Percentiles rank a stretch among this genome's conserved stretches.
Evolutionary conservation across 2,329 filamentous ascomycete species (phyloP).

Genomic region (Knoxdaviesia proteae): DNA sequence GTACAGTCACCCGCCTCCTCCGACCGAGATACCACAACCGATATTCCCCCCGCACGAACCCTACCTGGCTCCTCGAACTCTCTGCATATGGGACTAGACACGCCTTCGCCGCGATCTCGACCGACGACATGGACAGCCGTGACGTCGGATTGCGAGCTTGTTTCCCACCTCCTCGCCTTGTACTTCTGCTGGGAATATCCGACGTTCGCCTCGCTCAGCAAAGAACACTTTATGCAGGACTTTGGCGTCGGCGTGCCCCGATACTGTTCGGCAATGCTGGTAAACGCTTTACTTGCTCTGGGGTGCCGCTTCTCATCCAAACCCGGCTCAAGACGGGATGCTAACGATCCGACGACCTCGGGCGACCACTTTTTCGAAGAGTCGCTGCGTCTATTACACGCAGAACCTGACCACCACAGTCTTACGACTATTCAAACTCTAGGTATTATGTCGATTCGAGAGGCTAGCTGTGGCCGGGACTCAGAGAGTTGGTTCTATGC

Average conservation of each 20-base stretch:
- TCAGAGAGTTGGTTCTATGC: slow-evolving; percentile 54
- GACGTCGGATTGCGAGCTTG: slow-evolving; percentile 33
- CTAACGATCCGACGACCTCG: slow-evolving; percentile 39
- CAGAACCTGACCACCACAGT: slow-evolving; percentile 35
- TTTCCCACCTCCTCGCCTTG: slow-evolving; percentile 41
- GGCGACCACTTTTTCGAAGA: slow-evolving; percentile 61
- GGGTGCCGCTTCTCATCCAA: slow-evolving; percentile 50
- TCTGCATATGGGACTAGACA: too few species aligned
- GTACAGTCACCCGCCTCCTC: too few species aligned
- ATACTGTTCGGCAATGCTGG: slow-evolving; percentile 46
- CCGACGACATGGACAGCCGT: slow-evolving; percentile 36
- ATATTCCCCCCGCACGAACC: slow-evolving; percentile 17
- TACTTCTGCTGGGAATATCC: slow-evolving; percentile 64
- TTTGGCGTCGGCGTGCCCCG: slow-evolving; percentile 37
- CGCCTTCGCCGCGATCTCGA: too few species aligned
- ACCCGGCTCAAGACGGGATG: slow-evolving; percentile 39
- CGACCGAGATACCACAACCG: too few species aligned
- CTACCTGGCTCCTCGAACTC: slow-evolving; percentile 19
- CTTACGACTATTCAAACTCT: slow-evolving; percentile 56
- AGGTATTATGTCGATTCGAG: slow-evolving; percentile 54
- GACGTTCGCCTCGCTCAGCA: slow-evolving; percentile 51
- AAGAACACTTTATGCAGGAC: slow-evolving; percentile 48
- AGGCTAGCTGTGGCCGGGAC: slow-evolving; percentile 52
- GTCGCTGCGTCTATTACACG: slow-evolving; percentile 36
- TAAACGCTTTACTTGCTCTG: slow-evolving; percentile 44